These are phyloP conservation scores for Trametes villosa DNA, from an alignment of 768 basidiomycete species.

Conservation along the genomic window DNA sequence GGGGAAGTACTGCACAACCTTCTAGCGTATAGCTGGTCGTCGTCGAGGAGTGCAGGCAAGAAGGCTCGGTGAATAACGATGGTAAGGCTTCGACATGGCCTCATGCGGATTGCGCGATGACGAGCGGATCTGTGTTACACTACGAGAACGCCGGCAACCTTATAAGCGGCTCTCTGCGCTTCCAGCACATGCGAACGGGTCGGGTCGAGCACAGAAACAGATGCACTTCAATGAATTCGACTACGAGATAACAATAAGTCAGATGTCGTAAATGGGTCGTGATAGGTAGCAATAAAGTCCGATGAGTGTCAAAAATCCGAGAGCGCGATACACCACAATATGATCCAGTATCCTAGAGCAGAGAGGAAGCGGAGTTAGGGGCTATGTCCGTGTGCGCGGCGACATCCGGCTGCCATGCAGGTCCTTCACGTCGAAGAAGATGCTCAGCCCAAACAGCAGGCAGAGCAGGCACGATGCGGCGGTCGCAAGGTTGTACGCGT, in stretches of 20 bases:
- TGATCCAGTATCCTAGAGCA: not conserved
- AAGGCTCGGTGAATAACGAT: not conserved
- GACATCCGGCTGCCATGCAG: conserved; percentile 61
- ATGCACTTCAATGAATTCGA: conserved; percentile 17
- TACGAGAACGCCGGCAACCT: too few species aligned
- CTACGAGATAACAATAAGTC: conserved; percentile 26
- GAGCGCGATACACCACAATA: not conserved
- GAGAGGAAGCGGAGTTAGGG: not conserved
- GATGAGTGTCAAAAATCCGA: conserved; percentile 5
- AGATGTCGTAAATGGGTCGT: conserved; percentile 23
- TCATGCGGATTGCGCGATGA: not conserved
- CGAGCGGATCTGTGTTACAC: not conserved
- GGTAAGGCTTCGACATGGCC: not conserved
- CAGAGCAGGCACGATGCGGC: conserved; percentile 64
- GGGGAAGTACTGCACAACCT: too few species aligned
- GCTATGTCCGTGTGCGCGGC: conserved; percentile 59
- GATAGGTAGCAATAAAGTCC: not conserved
- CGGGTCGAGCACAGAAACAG: not conserved
- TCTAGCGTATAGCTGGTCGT: too few species aligned
- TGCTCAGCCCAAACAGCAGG: conserved; percentile 56
- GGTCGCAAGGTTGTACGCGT: conserved; percentile 69
- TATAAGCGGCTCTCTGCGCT: too few species aligned
- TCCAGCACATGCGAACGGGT: too few species aligned
- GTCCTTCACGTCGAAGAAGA: conserved; percentile 72
- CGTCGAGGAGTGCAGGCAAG: too few species aligned